phyloP scores from a whole-genome alignment of 108 stramenopile species.

The Epithemia pelagica region DNA sequence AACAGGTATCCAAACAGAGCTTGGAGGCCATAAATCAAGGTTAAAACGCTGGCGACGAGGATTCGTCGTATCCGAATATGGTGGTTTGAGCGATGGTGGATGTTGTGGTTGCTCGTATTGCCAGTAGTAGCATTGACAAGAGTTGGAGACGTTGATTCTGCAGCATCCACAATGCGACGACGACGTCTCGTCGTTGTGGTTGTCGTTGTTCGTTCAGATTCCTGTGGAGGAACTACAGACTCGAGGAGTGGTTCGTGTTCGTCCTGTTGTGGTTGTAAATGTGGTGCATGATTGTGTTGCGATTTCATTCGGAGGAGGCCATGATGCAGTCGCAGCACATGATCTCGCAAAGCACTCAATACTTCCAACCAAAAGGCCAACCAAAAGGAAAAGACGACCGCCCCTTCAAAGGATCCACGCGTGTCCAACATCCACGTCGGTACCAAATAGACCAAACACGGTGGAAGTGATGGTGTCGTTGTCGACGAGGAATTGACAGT shows the following conservation, averaged over 20 bases:
- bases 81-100: no score
- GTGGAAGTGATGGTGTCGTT: no score
- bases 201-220: not conserved
- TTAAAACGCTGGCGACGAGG: not conserved
- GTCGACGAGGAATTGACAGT: no score
- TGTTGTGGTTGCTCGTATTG: no score
- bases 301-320: not conserved
- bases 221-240: no score
- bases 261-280: no score
- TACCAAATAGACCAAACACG: slow-evolving; percentile 12
- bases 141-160: no score
- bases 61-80: no score
- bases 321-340: not conserved
- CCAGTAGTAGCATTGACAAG: no score
- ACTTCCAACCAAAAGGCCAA: slow-evolving; percentile 30
- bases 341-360: slow-evolving; percentile 11
- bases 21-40: slow-evolving; percentile 14
- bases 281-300: not conserved
- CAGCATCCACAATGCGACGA: no score
- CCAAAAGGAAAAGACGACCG: slow-evolving; percentile 27
- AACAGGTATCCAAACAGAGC: slow-evolving; percentile 11
- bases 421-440: slow-evolving; percentile 10
- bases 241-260: no score
- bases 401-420: slow-evolving; percentile 10
- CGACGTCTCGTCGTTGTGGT: not conserved